A percentile compares a stretch with the other conserved stretches of the same genome.
Conservation (phyloP, 208 protist genomes). For the Leptomonas seymouri region DNA sequence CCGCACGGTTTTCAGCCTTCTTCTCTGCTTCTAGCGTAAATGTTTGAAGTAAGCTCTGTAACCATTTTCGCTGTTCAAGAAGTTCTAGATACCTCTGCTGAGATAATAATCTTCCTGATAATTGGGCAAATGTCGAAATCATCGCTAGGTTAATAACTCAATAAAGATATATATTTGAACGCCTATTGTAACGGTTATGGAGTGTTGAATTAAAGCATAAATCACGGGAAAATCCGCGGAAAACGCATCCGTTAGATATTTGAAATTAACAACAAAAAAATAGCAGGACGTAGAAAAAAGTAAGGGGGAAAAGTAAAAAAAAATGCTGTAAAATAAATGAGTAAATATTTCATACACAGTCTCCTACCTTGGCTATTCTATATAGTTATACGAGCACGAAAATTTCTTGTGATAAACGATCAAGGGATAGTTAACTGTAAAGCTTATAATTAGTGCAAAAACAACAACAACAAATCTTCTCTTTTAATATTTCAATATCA, state of each 20-base stretch:
- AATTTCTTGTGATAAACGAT: too few species aligned
- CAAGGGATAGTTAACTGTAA: too few species aligned
- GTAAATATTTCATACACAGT: neutral
- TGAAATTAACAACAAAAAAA: constrained; percentile 1
- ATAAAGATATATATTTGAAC: too few species aligned
- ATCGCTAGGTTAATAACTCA: too few species aligned
- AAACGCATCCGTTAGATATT: neutral
- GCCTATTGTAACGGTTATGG: too few species aligned
- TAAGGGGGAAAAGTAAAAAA: neutral
- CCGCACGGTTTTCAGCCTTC: neutral
- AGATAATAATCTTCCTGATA: constrained; percentile 25
- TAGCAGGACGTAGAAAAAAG: neutral
- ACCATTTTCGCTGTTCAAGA: constrained; percentile 32
- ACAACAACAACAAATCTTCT: too few species aligned
- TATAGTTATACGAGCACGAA: too few species aligned
- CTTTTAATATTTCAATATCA: too few species aligned
- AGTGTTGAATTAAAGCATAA: too few species aligned
- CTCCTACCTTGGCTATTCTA: too few species aligned
- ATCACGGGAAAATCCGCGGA: too few species aligned
- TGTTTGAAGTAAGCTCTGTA: constrained; percentile 31
- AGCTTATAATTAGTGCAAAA: too few species aligned
- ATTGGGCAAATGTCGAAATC: neutral
- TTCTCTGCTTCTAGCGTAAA: constrained; percentile 16
- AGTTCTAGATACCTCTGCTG: constrained; percentile 20
- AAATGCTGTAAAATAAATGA: neutral